These are phyloP conservation scores for Dendrothele bispora DNA, from an alignment of 768 basidiomycete species.

Conservation along the genomic window DNA sequence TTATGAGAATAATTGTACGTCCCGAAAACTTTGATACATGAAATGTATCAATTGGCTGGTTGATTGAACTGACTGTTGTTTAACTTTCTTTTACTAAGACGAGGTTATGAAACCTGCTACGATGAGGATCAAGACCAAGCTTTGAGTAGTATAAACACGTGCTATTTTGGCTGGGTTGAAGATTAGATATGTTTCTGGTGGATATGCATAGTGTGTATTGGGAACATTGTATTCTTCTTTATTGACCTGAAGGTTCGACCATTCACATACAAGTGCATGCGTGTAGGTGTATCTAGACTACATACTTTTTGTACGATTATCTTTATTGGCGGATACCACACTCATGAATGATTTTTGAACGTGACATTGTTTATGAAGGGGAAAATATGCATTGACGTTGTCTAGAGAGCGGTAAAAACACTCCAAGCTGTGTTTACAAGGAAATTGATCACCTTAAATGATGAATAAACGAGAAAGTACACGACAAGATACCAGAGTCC, in stretches of 20 bases:
- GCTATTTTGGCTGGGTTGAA: too few species aligned
- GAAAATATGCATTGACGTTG: too few species aligned
- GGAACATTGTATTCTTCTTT: conserved; percentile 12
- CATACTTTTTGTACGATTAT: neutral
- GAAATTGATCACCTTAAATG: too few species aligned
- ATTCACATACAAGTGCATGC: neutral
- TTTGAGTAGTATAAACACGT: conserved; percentile 29
- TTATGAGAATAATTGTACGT: conserved; percentile 81
- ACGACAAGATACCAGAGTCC: too few species aligned
- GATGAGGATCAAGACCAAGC: conserved; percentile 38
- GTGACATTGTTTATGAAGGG: too few species aligned
- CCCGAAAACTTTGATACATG: neutral
- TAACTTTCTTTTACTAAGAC: conserved; percentile 25
- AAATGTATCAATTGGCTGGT: neutral
- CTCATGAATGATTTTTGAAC: too few species aligned
- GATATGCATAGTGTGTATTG: too few species aligned
- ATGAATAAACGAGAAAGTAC: too few species aligned
- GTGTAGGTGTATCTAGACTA: neutral
- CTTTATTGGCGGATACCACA: neutral
- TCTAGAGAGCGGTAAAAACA: too few species aligned
- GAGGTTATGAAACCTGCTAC: conserved; percentile 43
- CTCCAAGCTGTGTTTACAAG: too few species aligned
- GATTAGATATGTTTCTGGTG: too few species aligned
- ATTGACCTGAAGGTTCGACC: neutral
- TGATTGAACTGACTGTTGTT: neutral